Base-by-base conservation (phyloP, 1,284 basidiomycete genomes). In the Heimioporus retisporus region DNA sequence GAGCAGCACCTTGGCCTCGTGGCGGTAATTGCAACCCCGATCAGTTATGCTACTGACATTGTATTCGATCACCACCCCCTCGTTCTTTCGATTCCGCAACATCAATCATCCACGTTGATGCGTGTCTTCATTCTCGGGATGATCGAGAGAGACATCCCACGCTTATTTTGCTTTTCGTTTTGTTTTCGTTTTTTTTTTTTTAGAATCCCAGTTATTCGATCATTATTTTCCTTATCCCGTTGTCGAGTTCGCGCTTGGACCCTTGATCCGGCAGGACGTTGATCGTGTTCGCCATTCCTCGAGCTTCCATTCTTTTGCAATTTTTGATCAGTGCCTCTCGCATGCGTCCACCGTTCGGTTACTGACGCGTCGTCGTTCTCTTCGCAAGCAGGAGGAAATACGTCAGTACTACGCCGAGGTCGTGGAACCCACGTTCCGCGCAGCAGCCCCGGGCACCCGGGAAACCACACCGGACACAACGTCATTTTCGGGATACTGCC, bases 401-500 rank as follows among this genome's bases (percentile, higher is more conserved):
- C 80, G 77, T 67, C 69, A 75, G 25, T 92, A 86, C 75, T 92
- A 86, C 75, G 60, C 73, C 40, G 69, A 76, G 16, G 74, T 81
- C 25, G 88, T 80, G 44, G 67, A 80, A 55, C 83, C 82, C 78
- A 61, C 73, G 81, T 61, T 80, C 77, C 75, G 70, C 55, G n/a
- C n/a, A n/a, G 69, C 78, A 71, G 78, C 67, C 71, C 66, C 71
- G 79, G 61, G 65, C 64, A 71, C 64, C 60, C 55, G 67, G 54
- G 63, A 60, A 62, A 58, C 40, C 35, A 25, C 19, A 42, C n/a
- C 64, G 54, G 44, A 64, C 56, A 25, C 46, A 55, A 63, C 68
- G 78, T 79, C 84, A 2, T 77, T 92, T 64, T 67, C 78, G 23
- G 88, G 85, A 4, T 96, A 93, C 74, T 82, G 87, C 62, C 85